Base-by-base conservation (phyloP, 331 rosid species). In the Quercus tomentella region DNA sequence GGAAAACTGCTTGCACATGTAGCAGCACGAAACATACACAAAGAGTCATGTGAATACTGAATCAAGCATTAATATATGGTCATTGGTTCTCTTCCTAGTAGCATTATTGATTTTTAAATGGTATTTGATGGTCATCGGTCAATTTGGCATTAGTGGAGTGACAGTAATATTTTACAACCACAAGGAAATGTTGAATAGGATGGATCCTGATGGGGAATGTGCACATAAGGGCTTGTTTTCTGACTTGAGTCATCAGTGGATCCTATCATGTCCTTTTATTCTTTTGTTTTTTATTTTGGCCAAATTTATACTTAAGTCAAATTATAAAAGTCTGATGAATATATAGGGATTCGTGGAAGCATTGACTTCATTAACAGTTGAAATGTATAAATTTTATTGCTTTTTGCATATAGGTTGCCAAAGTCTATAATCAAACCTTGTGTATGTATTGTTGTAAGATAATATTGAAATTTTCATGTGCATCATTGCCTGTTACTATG, bases 401-500 rank as follows among this genome's bases (percentile, higher is more conserved):
- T 67, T 67, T n/a, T n/a, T n/a, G 16, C 17, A 33, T 33, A 1
- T 18, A 14, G 72, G 33, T 66, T 67, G 18, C 72, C n/a, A 23
- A 18, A 35, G 26, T 67, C 26, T 9, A 18, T 20, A 67, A 18
- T 66, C 71, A 31, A 66, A 31, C 45, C 23, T 8, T 41, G 71
- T 30, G 52, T 67, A 67, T 67, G 52, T 9, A 41, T 41, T 41
- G 49, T 4, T 35, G 72, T 20, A 67, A 67, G 28, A 83, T 70
- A 51, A 68, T 41, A 57, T 16, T 60, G 56, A 4, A 76, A 72
- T 71, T 43, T 73, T 78, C 28, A 49, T 26, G 55, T 17, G 74
- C 56, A 26, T 62, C 55, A 22, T 76, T 70, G 21, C 30, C 33
- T 78, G 25, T 76, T 72, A 68, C 56, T 30, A 71, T 71, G 73